Conservation (phyloP, 129 eudicot genomes). For the Helichrysum umbraculigerum region DNA sequence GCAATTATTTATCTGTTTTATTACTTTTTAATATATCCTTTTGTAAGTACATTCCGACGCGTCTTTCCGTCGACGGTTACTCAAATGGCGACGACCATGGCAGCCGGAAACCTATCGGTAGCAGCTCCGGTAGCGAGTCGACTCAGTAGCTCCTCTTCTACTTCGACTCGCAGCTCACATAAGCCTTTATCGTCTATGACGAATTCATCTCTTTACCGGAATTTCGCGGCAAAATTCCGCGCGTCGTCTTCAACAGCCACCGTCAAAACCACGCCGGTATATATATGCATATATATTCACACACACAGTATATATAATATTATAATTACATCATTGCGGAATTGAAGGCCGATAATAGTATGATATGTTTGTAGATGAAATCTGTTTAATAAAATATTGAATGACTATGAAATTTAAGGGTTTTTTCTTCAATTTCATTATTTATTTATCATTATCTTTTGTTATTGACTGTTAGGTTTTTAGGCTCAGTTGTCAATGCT, state of each 20-base stretch:
- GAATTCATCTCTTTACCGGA: conserved; percentile 19
- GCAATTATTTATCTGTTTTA: not conserved
- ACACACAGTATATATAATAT: not conserved
- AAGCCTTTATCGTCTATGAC: conserved; percentile 5
- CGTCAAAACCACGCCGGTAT: conserved; percentile 45
- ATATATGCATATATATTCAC: not conserved
- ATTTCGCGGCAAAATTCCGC: conserved; percentile 29
- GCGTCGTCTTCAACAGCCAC: conserved; percentile 45
- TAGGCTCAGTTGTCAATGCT: too few species aligned
- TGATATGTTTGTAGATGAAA: not conserved
- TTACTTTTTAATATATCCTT: not conserved
- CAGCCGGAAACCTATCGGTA: conserved; percentile 11
- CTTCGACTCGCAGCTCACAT: conserved; percentile 18
- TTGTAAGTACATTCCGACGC: conserved; percentile 1
- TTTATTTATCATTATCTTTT: not conserved
- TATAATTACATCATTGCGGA: not conserved
- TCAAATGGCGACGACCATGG: conserved; percentile 27
- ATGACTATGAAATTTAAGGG: not conserved
- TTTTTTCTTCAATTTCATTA: not conserved
- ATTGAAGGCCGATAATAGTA: not conserved
- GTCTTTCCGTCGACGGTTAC: conserved; percentile 7
- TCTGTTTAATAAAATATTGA: not conserved
- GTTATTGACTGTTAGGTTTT: not conserved
- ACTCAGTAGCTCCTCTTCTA: conserved; percentile 16
- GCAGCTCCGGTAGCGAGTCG: conserved; percentile 36